phyloP scores from a whole-genome alignment of 139 green algal species.

The Chlamydomonas asymmetrica region DNA sequence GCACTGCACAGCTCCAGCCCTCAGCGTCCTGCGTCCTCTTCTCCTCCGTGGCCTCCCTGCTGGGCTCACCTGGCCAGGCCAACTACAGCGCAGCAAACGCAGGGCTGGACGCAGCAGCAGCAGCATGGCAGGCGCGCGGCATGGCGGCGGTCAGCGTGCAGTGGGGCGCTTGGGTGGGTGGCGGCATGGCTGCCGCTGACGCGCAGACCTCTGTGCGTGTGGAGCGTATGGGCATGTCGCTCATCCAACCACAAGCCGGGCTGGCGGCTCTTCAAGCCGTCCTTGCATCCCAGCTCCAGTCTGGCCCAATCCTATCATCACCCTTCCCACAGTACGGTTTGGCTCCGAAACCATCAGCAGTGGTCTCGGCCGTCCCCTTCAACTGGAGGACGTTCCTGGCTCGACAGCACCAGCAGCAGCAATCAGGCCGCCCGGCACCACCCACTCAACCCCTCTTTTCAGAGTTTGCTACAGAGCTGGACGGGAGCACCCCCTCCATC shows the following conservation, averaged over 20 bases:
- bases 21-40: slow-evolving; percentile 51
- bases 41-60: slow-evolving; percentile 64
- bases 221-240: slow-evolving; percentile 53
- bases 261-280: slow-evolving; percentile 41
- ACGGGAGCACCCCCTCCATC: no score
- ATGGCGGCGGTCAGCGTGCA: slow-evolving; percentile 2
- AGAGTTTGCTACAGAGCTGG: no score
- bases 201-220: slow-evolving; percentile 19
- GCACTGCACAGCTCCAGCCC: slow-evolving; percentile 24
- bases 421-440: neutral
- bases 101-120: neutral
- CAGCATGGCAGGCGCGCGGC: slow-evolving; percentile 29
- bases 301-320: no score
- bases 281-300: no score
- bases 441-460: slow-evolving; percentile 12
- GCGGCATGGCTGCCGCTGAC: slow-evolving; percentile 44
- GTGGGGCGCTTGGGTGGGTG: slow-evolving; percentile 40
- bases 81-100: slow-evolving; percentile 80
- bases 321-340: no score
- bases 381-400: slow-evolving; percentile 14
- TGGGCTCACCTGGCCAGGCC: slow-evolving; percentile 77
- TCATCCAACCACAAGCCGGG: slow-evolving; percentile 45
- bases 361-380: slow-evolving; percentile 50
- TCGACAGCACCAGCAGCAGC: neutral
- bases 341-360: neutral